Base-by-base conservation (phyloP, 2,329 filamentous ascomycete genomes). In the Fusarium tanahbumbuense region DNA sequence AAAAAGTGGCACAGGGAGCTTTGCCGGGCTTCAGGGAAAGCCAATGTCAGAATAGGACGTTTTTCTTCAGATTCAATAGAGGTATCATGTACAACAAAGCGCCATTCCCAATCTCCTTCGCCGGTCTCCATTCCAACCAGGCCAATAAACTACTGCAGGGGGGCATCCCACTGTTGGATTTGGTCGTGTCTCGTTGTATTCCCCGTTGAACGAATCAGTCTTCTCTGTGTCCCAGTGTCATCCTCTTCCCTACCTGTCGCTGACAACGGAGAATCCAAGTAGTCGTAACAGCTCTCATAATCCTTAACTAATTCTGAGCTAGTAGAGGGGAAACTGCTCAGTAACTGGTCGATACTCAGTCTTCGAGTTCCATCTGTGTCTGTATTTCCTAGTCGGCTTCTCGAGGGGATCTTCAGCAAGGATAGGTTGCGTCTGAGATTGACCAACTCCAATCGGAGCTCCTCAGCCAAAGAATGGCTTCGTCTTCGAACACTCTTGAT, bases 61-160 rank as follows among this genome's bases (percentile, higher is more conserved):
- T 64, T 68, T 65, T 73, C 72, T 63, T 67, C 64, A 73, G 67
- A 72, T 75, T 76, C 70, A 78, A 72, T 76, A 75, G 75, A 75
- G 70, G 60, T 73, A 72, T 76, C 67, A 77, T 80, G 77, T 80
- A 80, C 73, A 79, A 77, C 76, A 78, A 61, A 37, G 55, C 57
- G 56, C 46, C 59, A 52, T 58, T 64, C 56, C 56, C 45, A 56
- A 50, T 48, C 53, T 53, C n/a, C 20, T 64, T 48, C 40, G 50
- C 25, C 42, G 25, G 45, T 56, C 28, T 44, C 52, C 22, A 37
- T 34, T 27, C 30, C 23, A 28, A 37, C 15, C 34, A 22, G 34
- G 23, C 23, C 32, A 34, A 28, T 22, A 45, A 41, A 44, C 41
- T 57, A 66, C 46, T 60, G 20, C 44, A 68, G 40, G 22, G 46